Conservation (phyloP, 495 filamentous ascomycete genomes). For the Bacidia gigantensis region DNA sequence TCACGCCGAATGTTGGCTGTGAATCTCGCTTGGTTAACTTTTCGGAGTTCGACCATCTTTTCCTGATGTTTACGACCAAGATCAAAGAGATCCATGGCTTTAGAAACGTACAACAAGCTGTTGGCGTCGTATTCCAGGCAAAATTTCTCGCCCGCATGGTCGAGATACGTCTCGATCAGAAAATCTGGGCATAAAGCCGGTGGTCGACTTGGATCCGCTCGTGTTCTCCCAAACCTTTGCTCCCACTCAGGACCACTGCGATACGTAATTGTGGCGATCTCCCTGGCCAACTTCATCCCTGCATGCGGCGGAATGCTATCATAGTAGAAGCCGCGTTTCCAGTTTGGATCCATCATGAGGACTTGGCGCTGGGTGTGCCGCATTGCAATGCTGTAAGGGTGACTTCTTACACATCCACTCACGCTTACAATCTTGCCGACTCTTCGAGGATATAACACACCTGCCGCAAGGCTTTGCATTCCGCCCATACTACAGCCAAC, state of each 20-base stretch:
- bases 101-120: slow-evolving; percentile 89
- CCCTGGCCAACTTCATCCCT: slow-evolving; percentile 94
- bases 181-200: slow-evolving; percentile 95
- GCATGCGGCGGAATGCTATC: slow-evolving; percentile 75
- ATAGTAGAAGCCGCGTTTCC: slow-evolving; percentile 97
- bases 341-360: slow-evolving; percentile 96
- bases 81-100: slow-evolving; percentile 98
- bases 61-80: slow-evolving; percentile 56
- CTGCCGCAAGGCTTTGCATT: slow-evolving; percentile 90
- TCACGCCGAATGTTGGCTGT: slow-evolving; percentile 19
- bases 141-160: slow-evolving; percentile 98
- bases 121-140: slow-evolving; percentile 97
- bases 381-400: slow-evolving; percentile 98
- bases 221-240: slow-evolving; percentile 74
- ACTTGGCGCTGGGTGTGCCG: slow-evolving; percentile 96
- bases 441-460: slow-evolving; percentile 70
- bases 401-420: slow-evolving; percentile 85
- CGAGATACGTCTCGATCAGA: slow-evolving; percentile 94
- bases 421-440: slow-evolving; percentile 77
- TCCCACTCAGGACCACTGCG: slow-evolving; percentile 97
- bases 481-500: slow-evolving; percentile 97
- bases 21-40: slow-evolving; percentile 36
- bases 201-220: slow-evolving; percentile 72
- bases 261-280: slow-evolving; percentile 97
- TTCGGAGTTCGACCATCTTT: slow-evolving; percentile 33